Evolutionary conservation across 2,329 filamentous ascomycete genomes (phyloP).

Genomic region (Colletotrichum phormii): DNA sequence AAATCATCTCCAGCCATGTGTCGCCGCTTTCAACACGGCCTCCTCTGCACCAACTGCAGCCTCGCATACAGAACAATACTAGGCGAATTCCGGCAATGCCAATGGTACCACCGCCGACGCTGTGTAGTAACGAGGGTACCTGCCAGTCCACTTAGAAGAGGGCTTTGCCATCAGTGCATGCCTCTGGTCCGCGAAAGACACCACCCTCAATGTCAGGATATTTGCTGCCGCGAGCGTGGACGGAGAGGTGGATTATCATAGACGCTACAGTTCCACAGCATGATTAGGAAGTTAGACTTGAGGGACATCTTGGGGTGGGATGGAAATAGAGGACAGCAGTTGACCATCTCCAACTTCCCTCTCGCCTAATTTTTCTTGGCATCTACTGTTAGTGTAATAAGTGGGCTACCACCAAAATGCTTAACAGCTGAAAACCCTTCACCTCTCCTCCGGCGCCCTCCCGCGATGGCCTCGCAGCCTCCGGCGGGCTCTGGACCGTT

Average conservation of each 20-base stretch:
- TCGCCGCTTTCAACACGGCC: not conserved
- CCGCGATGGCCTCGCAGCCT: too few relatives aligned
- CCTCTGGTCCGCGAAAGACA: not conserved
- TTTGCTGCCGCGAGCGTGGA: not conserved
- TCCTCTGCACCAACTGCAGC: not conserved
- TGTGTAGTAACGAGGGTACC: not conserved
- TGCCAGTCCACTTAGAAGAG: not conserved
- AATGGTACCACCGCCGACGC: not conserved
- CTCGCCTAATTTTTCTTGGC: too few relatives aligned
- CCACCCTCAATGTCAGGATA: not conserved
- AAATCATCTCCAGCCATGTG: not conserved
- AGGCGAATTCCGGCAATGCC: not conserved
- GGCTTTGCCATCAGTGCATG: not conserved
- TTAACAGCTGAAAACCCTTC: too few relatives aligned
- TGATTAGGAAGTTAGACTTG: not conserved
- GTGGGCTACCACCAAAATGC: too few relatives aligned
- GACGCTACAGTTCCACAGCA: not conserved
- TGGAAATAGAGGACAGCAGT: not conserved
- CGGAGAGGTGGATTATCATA: not conserved
- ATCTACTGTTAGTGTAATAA: too few relatives aligned
- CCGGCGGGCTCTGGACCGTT: too few relatives aligned
- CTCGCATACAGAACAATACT: not conserved
- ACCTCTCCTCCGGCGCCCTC: too few relatives aligned
- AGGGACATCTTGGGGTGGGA: not conserved
- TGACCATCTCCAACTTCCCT: too few relatives aligned